Evolutionary conservation across 495 filamentous ascomycete species (phyloP), one percentile per base, ranked within the genome.

Genomic region (Penicillium angulare): DNA sequence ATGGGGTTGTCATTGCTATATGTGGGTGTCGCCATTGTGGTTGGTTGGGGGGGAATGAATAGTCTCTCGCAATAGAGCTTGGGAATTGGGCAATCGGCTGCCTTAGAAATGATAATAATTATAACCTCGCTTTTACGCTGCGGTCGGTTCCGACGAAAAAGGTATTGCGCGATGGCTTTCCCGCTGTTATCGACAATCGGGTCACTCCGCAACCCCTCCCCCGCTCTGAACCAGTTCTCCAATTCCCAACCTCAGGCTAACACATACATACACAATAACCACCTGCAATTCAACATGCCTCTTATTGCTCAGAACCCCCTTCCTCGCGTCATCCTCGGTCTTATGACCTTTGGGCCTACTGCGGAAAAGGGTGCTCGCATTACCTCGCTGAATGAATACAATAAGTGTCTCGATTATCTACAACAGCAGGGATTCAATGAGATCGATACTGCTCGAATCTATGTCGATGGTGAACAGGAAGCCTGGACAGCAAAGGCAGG

Each of bases 381-480:
- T 57, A 92, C 86, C 15, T 81, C 79, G 22, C 52, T 85, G 1
- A 74, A 74, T 49, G 86, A 88, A 38, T 87, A 77, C 72, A 83
- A 78, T 59, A 73, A 73, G 47, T 78, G 79, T 15, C 77, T 92
- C 24, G 84, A 87, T 60, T 76, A 83, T 52, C 79, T 92, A 60
- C 84, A 90, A 63, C 70, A 78, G 32, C 80, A 84, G 44, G 86
- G 87, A 2, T 90, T 91, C 67, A 83, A 84, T 52, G 88, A 93
- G 61, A 68, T 92, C 34, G 89, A 93, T 63, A 91, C 88, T 22
- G 89, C 89, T 6, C 81, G 90, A 1, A 57, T 80, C 27, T 97
- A 97, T 61, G 67, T 88, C 21, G 82, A 68, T 18, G 82, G 87
- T 29, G 69, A 82, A 42, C 92, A 97, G 60, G 92, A 97, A 67